Conservation (phyloP, 176 grass and related monocot genomes). For the Sorghum bicolor region Sorghum_bicolor_NCBIv3 NC_012870.2:72834001-72834500, state of each 20-base stretch:
- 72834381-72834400: background rate
- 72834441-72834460: background rate
- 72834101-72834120: background rate
- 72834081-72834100: background rate
- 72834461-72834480: background rate
- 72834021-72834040: background rate
- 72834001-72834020: background rate
- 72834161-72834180: background rate
- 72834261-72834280: background rate
- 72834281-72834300: background rate
- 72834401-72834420: background rate
- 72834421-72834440: background rate
- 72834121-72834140: too few relatives aligned
- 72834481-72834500: background rate
- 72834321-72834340: background rate
- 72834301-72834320: background rate
- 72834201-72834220: background rate
- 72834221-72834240: background rate
- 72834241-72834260: background rate
- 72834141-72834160: background rate
- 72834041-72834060: background rate
- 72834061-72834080: background rate
- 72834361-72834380: background rate
- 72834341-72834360: background rate
- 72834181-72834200: background rate